Evolutionary conservation across 495 filamentous ascomycete species (phyloP), one percentile per base, ranked within the genome.

Genomic region (Articulospora tetracladia): DNA sequence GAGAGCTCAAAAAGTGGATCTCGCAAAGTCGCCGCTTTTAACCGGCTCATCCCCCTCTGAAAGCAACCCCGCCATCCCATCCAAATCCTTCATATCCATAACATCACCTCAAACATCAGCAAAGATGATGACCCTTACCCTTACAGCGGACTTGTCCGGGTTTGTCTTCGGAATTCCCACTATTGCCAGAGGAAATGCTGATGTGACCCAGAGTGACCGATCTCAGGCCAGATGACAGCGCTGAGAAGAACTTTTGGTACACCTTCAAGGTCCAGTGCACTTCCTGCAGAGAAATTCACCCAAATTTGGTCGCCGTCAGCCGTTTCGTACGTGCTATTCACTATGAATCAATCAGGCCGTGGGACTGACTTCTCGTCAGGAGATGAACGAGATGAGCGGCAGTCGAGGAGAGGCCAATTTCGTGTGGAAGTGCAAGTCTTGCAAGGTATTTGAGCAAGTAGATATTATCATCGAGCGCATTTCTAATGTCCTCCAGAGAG

Each of bases 251-350:
- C 0, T 98, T 96, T 76, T 94, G 84, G 77, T 99, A 95, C 77
- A 96, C 88, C 50, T 97, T 99, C 83, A 91, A 87, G 68, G 93
- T 99, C 44, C 88, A 97, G 77, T 99, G 94, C 73, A 96, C 88
- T 12, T 96, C 92, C 24, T 99, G 94, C 72, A 83, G 90, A 53
- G 94, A 99, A 75, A 84, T 76, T 0, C 95, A 99, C 71, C 84
- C 88, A 2, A 99, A 98, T 67, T 86, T 82, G 73, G 84, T 99
- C 41, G 88, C 82, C 55, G 82, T 99, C 63, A 96, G 82, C 72
- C 88, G 95, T 30, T 95, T 92, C 76, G 94, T 97, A 83, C 65
- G 88, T 76, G 36, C 11, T 22, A 13, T 30, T 44, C 36, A 13
- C 10, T 50, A 41, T 20, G 4, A 26, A 17, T 17, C 53, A 24